A percentile compares a stretch with the other conserved stretches of the same genome.
Conservation (phyloP, 306 rosid species). For the Casuarina glauca region DNA sequence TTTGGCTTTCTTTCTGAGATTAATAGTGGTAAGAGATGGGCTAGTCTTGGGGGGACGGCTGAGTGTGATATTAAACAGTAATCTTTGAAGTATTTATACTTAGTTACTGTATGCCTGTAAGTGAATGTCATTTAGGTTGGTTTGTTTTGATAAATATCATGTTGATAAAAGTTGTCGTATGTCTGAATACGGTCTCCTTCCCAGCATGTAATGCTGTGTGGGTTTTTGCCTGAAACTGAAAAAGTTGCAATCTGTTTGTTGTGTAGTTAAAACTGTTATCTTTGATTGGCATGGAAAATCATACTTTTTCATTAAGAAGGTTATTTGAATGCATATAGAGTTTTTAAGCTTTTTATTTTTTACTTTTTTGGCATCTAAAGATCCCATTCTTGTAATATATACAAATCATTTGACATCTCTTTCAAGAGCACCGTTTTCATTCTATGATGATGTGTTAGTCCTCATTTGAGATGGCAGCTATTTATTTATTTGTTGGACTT, state of each 20-base stretch:
- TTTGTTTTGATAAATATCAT: background rate
- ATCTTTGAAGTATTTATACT: background rate
- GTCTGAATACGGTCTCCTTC: too few species aligned
- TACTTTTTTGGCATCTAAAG: too few species aligned
- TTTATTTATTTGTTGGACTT: background rate
- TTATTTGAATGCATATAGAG: background rate
- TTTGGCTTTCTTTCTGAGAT: background rate
- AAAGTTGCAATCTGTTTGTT: background rate
- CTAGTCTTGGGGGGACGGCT: too few species aligned
- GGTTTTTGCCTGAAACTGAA: slow-evolving; percentile 3
- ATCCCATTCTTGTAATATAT: background rate
- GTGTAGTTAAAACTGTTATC: background rate
- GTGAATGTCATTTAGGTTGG: background rate
- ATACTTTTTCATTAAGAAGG: background rate
- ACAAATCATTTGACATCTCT: too few species aligned
- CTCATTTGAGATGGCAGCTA: background rate
- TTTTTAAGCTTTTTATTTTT: background rate
- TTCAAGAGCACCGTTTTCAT: background rate
- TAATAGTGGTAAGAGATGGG: background rate
- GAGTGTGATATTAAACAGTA: background rate
- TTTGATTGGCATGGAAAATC: background rate
- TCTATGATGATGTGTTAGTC: background rate
- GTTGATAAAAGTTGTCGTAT: background rate
- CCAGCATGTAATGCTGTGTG: background rate
- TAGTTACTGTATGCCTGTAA: background rate